A percentile compares a stretch with the other conserved stretches of the same genome.
These are phyloP conservation scores for Dictyostelium discoideum DNA, from an alignment of 78 protist genomes.

Conservation along the genomic window DNA sequence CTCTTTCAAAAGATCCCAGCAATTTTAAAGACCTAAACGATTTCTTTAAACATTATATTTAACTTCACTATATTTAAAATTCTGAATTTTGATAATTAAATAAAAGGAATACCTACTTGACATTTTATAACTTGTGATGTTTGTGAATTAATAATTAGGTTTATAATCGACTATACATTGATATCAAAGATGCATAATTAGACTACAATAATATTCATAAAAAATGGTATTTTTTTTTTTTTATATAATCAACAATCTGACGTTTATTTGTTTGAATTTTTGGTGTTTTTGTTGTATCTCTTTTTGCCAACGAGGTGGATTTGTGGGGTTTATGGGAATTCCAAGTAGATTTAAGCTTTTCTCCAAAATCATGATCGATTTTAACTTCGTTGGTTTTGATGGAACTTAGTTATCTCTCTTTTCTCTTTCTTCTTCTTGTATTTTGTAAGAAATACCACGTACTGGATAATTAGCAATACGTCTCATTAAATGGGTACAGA, in stretches of 20 bases:
- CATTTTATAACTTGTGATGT: too few species aligned
- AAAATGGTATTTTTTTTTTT: too few species aligned
- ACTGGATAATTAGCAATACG: conserved; percentile 99
- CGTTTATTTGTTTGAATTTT: conserved; percentile 38
- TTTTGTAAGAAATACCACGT: conserved; percentile 98
- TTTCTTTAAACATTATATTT: too few species aligned
- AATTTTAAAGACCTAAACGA: too few species aligned
- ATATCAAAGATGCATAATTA: too few species aligned
- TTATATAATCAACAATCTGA: not conserved
- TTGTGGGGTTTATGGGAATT: conserved; percentile 51
- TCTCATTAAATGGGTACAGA: conserved; percentile 98
- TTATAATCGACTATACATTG: too few species aligned
- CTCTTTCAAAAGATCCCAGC: too few species aligned
- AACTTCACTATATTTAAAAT: too few species aligned
- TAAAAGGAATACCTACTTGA: too few species aligned
- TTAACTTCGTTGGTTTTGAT: conserved; percentile 86
- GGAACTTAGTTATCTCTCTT: conserved; percentile 99
- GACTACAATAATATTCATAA: too few species aligned
- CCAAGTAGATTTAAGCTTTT: conserved; percentile 83
- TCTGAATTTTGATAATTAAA: too few species aligned
- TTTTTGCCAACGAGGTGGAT: not conserved
- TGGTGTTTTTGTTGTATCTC: conserved; percentile 13
- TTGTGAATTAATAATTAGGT: too few species aligned
- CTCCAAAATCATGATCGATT: conserved; percentile 77
- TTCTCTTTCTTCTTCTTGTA: conserved; percentile 99